phyloP scores from a whole-genome alignment of 2,329 filamentous ascomycete species.

The Fusarium abutilonis region DNA sequence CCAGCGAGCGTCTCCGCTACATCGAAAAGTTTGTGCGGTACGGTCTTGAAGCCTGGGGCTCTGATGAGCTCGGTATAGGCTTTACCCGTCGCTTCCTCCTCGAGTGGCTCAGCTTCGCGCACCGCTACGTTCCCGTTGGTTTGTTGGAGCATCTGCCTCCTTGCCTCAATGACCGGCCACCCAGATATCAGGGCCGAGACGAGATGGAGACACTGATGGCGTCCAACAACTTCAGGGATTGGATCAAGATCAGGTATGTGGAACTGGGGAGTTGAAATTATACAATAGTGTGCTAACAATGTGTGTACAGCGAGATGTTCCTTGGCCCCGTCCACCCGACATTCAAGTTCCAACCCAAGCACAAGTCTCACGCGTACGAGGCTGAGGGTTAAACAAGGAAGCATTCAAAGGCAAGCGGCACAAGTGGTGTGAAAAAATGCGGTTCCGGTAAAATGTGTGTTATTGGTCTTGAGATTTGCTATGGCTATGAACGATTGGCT shows the following conservation, averaged over 20 bases:
- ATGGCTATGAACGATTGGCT: not conserved
- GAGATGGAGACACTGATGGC: constrained; percentile 94
- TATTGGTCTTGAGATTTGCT: constrained; percentile 12
- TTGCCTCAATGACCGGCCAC: constrained; percentile 87
- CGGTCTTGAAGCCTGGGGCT: constrained; percentile 93
- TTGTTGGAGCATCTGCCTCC: constrained; percentile 89
- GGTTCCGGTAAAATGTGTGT: not conserved
- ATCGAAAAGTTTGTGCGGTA: constrained; percentile 91
- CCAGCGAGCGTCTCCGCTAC: constrained; percentile 83
- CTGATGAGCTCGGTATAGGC: constrained; percentile 91
- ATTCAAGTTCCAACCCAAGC: constrained; percentile 96
- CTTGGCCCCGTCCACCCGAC: constrained; percentile 87
- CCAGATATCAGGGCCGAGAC: constrained; percentile 82
- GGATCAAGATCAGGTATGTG: constrained; percentile 95
- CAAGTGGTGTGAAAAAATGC: not conserved
- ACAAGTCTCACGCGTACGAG: constrained; percentile 93
- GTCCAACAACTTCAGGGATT: constrained; percentile 93
- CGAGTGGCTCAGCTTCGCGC: constrained; percentile 94
- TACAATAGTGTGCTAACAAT: constrained; percentile 20
- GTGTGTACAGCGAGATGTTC: constrained; percentile 85
- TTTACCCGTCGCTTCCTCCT: constrained; percentile 91
- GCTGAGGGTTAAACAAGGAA: constrained; percentile 67
- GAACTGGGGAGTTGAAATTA: not conserved
- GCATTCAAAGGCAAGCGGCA: constrained; percentile 1
- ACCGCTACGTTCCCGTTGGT: constrained; percentile 90